Evolutionary conservation across 1,139 yeast genomes (phyloP).

Genomic region (Sugiyamaella novakii): DNA sequence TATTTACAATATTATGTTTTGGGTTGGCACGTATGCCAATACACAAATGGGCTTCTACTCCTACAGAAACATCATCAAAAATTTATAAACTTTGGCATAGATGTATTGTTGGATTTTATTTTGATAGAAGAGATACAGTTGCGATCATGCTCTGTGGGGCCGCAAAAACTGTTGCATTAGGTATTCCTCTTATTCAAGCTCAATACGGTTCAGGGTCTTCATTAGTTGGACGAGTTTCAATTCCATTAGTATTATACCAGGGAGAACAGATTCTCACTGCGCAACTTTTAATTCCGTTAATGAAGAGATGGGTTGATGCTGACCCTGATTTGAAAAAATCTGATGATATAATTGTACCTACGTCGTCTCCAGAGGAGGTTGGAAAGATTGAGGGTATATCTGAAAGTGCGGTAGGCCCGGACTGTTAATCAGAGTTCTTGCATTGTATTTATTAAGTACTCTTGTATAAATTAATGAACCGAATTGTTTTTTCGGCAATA

Average conservation of each 20-base stretch:
- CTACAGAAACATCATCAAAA: slow-evolving; percentile 49
- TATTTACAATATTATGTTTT: slow-evolving; percentile 68
- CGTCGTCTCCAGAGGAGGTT: not conserved
- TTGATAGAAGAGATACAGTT: slow-evolving; percentile 69
- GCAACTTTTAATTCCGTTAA: slow-evolving; percentile 62
- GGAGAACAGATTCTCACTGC: slow-evolving; percentile 84
- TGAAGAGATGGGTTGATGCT: slow-evolving; percentile 60
- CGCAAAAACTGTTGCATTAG: slow-evolving; percentile 89
- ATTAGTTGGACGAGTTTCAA: slow-evolving; percentile 68
- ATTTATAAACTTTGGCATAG: slow-evolving; percentile 46
- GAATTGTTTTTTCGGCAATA: too few relatives aligned
- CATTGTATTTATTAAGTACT: too few relatives aligned
- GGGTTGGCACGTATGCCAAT: slow-evolving; percentile 59
- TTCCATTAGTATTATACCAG: slow-evolving; percentile 82
- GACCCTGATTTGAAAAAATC: slow-evolving; percentile 13
- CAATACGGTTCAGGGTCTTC: slow-evolving; percentile 71
- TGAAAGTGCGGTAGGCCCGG: not conserved
- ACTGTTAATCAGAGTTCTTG: too few relatives aligned
- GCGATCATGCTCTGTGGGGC: slow-evolving; percentile 87
- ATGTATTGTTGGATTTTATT: slow-evolving; percentile 59
- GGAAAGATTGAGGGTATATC: not conserved
- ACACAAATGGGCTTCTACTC: slow-evolving; percentile 40
- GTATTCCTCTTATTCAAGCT: slow-evolving; percentile 76
- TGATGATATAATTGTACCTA: slow-evolving; percentile 1
- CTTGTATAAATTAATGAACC: too few relatives aligned